Conservation (phyloP, 208 protist species). For the Leishmania braziliensis region DNA sequence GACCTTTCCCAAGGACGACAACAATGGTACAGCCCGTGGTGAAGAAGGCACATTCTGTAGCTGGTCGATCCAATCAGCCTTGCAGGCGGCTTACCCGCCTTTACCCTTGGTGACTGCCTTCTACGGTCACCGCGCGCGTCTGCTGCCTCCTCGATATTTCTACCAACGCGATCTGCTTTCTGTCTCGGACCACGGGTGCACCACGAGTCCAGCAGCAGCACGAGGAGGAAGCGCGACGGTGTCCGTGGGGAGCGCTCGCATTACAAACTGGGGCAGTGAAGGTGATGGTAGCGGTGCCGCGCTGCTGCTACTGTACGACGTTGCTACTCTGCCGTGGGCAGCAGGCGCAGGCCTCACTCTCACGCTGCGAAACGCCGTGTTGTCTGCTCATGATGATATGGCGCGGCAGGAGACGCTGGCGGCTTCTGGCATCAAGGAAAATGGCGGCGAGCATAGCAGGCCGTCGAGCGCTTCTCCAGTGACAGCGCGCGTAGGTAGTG, state of each 20-base stretch:
- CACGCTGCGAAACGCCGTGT: neutral
- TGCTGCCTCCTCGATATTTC: neutral
- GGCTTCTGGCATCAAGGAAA: neutral
- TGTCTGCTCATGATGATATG: neutral
- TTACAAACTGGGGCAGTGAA: neutral
- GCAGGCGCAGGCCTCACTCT: neutral
- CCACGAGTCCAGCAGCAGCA: neutral
- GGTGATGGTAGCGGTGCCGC: neutral
- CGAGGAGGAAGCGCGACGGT: neutral
- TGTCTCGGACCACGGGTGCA: neutral
- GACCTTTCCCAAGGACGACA: neutral
- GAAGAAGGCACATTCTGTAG: neutral
- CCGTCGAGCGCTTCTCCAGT: neutral
- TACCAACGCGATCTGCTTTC: neutral
- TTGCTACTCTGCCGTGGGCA: neutral
- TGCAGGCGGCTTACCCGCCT: constrained; percentile 9
- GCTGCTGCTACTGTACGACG: neutral
- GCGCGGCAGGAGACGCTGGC: neutral
- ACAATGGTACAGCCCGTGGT: neutral
- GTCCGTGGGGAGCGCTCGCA: neutral
- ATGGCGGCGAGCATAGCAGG: neutral
- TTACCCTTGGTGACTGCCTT: neutral
- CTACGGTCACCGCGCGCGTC: neutral
- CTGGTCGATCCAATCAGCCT: constrained; percentile 7
- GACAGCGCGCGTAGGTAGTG: neutral